Evolutionary conservation across 2,329 filamentous ascomycete species (phyloP), one percentile per base, ranked within the genome.

Genomic region (Trichoderma simmonsii): DNA sequence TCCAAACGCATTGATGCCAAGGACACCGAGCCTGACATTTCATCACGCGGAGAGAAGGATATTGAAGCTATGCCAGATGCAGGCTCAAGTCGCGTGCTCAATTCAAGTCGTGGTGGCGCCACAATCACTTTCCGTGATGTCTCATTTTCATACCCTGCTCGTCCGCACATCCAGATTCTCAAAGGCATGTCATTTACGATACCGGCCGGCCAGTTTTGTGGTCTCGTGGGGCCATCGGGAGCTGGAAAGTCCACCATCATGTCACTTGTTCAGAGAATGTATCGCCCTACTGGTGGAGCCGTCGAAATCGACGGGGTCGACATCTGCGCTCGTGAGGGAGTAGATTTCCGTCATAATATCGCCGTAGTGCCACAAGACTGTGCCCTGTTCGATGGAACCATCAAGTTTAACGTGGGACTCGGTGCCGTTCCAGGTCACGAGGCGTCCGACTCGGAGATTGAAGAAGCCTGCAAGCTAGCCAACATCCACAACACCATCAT

Each of bases 401-500:
- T 90, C 51, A 80, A 79, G 6, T 89, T 89, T 79, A 90, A 90
- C 77, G 82, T 90, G 32, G 81, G 82, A 1, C 82, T 90, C 2
- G 88, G 88, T 11, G 84, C 85, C 0, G 82, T 84, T 1, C 89
- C 89, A 1, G 86, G 84, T 14, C 82, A 86, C 54, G 85, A 86
- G 39, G 87, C 87, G 1, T 87, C 85, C 1, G 82, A 89, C 59
- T 86, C 83, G 9, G 90, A 92, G 61, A 89, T 93, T 60, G 85
- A 90, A 74, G 87, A 88, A 68, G 91, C 91, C 0, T 93, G 91
- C 77, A 86, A 86, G 71, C 81, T 91, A 18, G 91, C 91, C 43
- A 91, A 92, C 77, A 92, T 93, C 73, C 90, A 93, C 80, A 89
- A 93, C 30, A 89, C 87, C 28, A 91, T 93, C 75, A 81, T 83